Conservation (phyloP, 1,139 yeast species). For the Tardiomyces depauwii region DNA sequence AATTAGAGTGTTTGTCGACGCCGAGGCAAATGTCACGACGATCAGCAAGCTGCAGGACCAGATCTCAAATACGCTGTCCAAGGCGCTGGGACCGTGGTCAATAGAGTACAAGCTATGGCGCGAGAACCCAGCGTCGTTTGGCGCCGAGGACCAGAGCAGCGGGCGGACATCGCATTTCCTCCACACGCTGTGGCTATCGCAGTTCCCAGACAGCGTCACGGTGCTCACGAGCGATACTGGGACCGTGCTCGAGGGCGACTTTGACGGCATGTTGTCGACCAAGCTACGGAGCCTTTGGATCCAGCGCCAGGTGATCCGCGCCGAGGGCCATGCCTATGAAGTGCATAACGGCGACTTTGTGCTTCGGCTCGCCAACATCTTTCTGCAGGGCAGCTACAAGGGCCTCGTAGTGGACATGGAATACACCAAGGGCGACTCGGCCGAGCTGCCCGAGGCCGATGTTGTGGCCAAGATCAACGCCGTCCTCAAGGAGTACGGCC, state of each 20-base stretch:
- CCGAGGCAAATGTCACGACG: slow-evolving; percentile 29
- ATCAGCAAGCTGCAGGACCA: slow-evolving; percentile 58
- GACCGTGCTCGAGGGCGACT: slow-evolving; percentile 21
- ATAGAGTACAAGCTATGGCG: slow-evolving; percentile 55
- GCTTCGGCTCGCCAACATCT: slow-evolving; percentile 55
- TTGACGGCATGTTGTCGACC: slow-evolving; percentile 26
- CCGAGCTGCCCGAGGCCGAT: not conserved
- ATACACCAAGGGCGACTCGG: not conserved
- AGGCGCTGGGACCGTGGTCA: slow-evolving; percentile 48
- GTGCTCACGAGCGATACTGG: slow-evolving; percentile 37
- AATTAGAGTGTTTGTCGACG: not conserved
- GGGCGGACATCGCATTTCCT: slow-evolving; percentile 34
- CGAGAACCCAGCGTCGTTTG: slow-evolving; percentile 34
- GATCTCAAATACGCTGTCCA: slow-evolving; percentile 52
- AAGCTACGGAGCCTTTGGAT: slow-evolving; percentile 67
- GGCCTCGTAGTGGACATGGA: slow-evolving; percentile 49
- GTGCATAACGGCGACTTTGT: slow-evolving; percentile 25
- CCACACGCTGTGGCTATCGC: slow-evolving; percentile 47
- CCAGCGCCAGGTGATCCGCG: slow-evolving; percentile 58
- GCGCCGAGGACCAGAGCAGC: slow-evolving; percentile 30
- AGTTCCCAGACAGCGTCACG: slow-evolving; percentile 39
- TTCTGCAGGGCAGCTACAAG: slow-evolving; percentile 62
- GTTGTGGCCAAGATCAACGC: not conserved
- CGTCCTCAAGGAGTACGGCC: not conserved
- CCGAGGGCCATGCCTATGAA: slow-evolving; percentile 58